phyloP scores from a whole-genome alignment of 208 protist species.

The Leishmania mexicana region DNA sequence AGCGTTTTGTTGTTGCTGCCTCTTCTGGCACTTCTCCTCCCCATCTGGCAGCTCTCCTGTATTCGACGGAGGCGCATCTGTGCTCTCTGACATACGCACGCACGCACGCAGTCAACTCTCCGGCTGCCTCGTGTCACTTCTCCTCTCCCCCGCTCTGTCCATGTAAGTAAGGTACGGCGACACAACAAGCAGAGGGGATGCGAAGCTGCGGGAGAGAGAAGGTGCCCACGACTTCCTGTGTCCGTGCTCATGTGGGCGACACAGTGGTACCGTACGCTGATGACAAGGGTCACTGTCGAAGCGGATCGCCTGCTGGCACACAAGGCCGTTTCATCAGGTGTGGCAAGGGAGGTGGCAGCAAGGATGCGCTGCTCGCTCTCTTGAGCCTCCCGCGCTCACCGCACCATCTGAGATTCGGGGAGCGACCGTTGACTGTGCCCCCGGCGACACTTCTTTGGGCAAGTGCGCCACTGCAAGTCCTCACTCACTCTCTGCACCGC shows the following conservation, averaged over 20 bases:
- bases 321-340: background rate
- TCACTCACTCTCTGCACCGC: background rate
- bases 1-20: background rate
- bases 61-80: background rate
- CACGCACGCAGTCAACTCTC: too few species aligned
- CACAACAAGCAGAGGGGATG: background rate
- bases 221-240: background rate
- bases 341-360: background rate
- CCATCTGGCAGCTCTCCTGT: background rate
- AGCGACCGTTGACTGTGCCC: background rate
- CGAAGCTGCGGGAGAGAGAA: background rate
- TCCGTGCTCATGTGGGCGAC: background rate
- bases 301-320: background rate
- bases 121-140: background rate
- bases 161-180: background rate
- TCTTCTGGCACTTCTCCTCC: background rate
- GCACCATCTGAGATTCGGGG: background rate
- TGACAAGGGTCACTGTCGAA: background rate
- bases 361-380: background rate
- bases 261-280: background rate
- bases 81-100: background rate
- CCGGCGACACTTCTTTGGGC: background rate
- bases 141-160: background rate
- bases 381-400: background rate
- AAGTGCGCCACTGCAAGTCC: background rate